Percentiles rank a stretch among this genome's conserved stretches.
Evolutionary conservation across 371 early-diverging fungal genomes (phyloP).

Genomic region (Coemansia sp.): DNA sequence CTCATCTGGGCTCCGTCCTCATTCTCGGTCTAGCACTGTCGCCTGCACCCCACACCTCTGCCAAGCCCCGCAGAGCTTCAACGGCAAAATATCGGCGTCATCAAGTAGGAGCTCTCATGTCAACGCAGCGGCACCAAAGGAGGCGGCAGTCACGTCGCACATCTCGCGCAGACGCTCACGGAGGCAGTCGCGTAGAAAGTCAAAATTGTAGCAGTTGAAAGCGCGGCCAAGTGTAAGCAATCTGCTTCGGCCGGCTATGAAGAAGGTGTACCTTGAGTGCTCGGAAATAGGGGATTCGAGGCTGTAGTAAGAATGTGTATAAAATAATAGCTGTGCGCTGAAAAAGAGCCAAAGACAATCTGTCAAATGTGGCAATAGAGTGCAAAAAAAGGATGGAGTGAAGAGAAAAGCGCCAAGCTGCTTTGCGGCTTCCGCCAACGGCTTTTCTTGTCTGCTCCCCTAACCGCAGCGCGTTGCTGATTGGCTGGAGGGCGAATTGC

Average conservation of each 20-base stretch:
- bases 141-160: slow-evolving; percentile 1
- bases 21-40: no score
- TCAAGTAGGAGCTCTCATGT: background rate
- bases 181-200: background rate
- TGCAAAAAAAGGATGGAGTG: background rate
- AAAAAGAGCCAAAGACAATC: background rate
- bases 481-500: background rate
- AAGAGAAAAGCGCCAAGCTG: background rate
- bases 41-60: no score
- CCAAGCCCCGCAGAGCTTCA: no score
- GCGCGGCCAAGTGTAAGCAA: background rate
- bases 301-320: background rate
- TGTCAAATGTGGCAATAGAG: background rate
- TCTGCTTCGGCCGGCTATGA: background rate
- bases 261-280: slow-evolving; percentile 3
- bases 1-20: no score
- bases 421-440: background rate
- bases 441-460: background rate
- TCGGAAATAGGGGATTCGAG: background rate
- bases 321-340: background rate
- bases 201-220: no score
- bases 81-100: no score
- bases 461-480: background rate
- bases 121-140: slow-evolving; percentile 1
- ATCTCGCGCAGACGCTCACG: background rate